Conservation (phyloP, 2,329 filamentous ascomycete species). For the Diaporthe sp. region DNA sequence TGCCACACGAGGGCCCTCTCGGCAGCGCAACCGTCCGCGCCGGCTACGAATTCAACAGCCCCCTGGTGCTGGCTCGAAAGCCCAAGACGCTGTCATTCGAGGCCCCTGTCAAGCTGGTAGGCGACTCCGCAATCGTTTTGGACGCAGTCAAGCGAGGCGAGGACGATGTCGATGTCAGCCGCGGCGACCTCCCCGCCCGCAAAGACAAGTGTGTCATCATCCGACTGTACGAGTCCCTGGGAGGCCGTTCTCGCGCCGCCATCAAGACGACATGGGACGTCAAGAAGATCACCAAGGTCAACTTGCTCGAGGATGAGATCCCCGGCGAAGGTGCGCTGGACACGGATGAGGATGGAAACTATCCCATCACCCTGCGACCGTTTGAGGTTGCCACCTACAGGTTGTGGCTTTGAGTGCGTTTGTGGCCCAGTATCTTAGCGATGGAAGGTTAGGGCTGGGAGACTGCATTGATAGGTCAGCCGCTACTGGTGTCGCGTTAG, state of each 20-base stretch:
- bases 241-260: conserved; percentile 81
- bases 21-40: conserved; percentile 82
- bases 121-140: conserved; percentile 78
- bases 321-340: conserved; percentile 74
- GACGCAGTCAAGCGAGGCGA: conserved; percentile 96
- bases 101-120: conserved; percentile 75
- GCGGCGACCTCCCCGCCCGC: conserved; percentile 73
- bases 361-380: conserved; percentile 77
- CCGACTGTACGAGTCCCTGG: conserved; percentile 89
- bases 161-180: conserved; percentile 81
- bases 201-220: conserved; percentile 85
- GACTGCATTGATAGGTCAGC: conserved; percentile 15
- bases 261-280: conserved; percentile 79
- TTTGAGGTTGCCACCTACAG: conserved; percentile 91
- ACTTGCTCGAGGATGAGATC: conserved; percentile 82
- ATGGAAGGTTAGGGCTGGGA: background rate
- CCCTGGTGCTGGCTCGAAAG: conserved; percentile 70
- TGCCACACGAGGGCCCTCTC: conserved; percentile 84
- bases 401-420: conserved; percentile 62
- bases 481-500: background rate
- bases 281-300: conserved; percentile 84
- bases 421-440: background rate
- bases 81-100: conserved; percentile 49
- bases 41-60: conserved; percentile 92
- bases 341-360: conserved; percentile 62